Percentiles rank a stretch among this genome's conserved stretches.
These are phyloP conservation scores for Candida broadrunensis DNA, from an alignment of 805 yeast species.

Conservation along the genomic window DNA sequence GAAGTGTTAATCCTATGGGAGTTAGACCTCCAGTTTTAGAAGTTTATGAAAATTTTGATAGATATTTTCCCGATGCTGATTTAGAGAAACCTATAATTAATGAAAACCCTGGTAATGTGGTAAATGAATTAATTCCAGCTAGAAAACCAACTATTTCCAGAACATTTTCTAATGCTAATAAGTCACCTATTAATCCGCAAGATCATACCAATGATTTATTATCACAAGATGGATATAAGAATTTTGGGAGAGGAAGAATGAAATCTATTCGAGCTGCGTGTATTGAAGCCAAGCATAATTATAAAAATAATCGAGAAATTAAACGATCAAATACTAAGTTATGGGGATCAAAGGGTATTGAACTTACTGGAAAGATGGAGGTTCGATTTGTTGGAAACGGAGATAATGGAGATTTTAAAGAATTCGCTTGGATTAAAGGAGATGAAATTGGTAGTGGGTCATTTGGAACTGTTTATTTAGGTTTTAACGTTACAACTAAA, in stretches of 20 bases:
- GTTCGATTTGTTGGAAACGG: slow-evolving; percentile 61
- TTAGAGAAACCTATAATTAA: slow-evolving; percentile 86
- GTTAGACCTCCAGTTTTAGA: slow-evolving; percentile 95
- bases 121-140: slow-evolving; percentile 8
- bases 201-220: not conserved
- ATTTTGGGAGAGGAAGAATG: slow-evolving; percentile 48
- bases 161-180: slow-evolving; percentile 42
- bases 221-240: not conserved
- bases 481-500: slow-evolving; percentile 92
- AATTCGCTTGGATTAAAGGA: slow-evolving; percentile 98
- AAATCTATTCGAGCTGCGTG: slow-evolving; percentile 94
- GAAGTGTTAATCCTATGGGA: slow-evolving; percentile 36
- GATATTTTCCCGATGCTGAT: slow-evolving; percentile 88
- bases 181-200: slow-evolving; percentile 28
- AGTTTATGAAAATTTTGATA: slow-evolving; percentile 85
- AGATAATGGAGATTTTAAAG: slow-evolving; percentile 62
- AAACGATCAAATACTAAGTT: slow-evolving; percentile 82
- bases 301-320: slow-evolving; percentile 20
- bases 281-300: slow-evolving; percentile 52
- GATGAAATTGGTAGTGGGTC: slow-evolving; percentile 95
- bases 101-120: slow-evolving; percentile 30
- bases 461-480: slow-evolving; percentile 89
- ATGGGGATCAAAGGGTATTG: slow-evolving; percentile 96
- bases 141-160: slow-evolving; percentile 36
- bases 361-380: slow-evolving; percentile 69